Conservation (phyloP, 2,329 filamentous ascomycete species). For the Cytospora piceicola region DNA sequence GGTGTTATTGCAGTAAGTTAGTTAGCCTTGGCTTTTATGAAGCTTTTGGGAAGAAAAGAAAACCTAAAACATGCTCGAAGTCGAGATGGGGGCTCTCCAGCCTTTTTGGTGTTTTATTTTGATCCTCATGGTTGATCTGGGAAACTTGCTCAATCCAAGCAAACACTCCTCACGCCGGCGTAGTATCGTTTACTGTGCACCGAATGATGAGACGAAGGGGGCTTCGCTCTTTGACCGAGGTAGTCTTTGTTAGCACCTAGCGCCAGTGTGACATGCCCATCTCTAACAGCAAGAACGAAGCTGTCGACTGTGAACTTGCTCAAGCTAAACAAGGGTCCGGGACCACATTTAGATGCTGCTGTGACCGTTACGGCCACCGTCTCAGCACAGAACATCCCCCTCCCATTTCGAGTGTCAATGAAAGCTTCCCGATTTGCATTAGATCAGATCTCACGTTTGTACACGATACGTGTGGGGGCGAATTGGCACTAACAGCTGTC, state of each 20-base stretch:
- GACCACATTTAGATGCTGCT: not conserved
- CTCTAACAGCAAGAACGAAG: not conserved
- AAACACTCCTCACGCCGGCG: not conserved
- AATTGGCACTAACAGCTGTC: slow-evolving; percentile 1
- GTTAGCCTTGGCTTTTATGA: not conserved
- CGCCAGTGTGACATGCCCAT: not conserved
- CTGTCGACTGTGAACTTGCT: slow-evolving; percentile 24
- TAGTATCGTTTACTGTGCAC: not conserved
- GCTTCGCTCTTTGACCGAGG: not conserved
- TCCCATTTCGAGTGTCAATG: not conserved
- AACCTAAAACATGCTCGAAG: slow-evolving; percentile 18
- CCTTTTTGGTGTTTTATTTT: slow-evolving; percentile 14
- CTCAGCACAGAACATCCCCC: not conserved
- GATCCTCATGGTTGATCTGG: not conserved
- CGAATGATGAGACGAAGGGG: not conserved
- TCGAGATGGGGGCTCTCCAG: slow-evolving; percentile 15
- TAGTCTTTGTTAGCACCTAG: slow-evolving; percentile 4
- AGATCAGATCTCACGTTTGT: not conserved
- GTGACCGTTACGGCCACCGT: not conserved
- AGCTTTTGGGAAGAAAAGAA: slow-evolving; percentile 2
- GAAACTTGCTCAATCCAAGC: slow-evolving; percentile 26
- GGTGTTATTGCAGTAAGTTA: not conserved
- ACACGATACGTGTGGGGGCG: not conserved
- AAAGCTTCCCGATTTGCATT: not conserved
- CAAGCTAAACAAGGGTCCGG: slow-evolving; percentile 25